Percentiles rank a stretch among this genome's conserved stretches.
phyloP scores from a whole-genome alignment of 768 basidiomycete species.

The Auriscalpium vulgare region DNA sequence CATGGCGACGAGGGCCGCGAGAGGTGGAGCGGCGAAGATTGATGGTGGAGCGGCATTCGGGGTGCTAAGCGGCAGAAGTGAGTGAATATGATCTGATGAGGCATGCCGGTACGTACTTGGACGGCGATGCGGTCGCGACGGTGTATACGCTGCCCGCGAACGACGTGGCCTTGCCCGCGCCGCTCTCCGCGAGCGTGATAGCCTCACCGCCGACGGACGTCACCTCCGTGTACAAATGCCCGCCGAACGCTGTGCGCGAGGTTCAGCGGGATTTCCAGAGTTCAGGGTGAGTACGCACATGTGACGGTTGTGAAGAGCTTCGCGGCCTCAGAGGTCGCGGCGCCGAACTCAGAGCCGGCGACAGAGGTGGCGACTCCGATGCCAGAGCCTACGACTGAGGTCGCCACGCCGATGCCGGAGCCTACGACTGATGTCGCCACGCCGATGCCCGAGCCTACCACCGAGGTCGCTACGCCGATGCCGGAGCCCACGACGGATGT shows the following conservation, averaged over 20 bases:
- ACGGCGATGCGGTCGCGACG: conserved; percentile 2
- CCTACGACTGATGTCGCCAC: too few species aligned
- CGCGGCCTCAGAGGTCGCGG: not conserved
- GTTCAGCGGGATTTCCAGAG: not conserved
- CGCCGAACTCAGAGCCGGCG: not conserved
- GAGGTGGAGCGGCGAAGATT: not conserved
- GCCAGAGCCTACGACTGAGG: too few species aligned
- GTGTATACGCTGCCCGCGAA: conserved; percentile 14
- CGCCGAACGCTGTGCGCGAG: conserved; percentile 5
- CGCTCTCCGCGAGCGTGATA: conserved; percentile 13
- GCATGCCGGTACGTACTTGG: too few species aligned
- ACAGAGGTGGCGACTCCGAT: too few species aligned
- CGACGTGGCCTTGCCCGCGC: conserved; percentile 8
- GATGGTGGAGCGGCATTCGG: conserved; percentile 1
- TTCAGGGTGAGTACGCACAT: not conserved
- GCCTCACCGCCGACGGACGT: conserved; percentile 9
- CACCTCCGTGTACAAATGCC: conserved; percentile 8
- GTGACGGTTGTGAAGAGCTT: conserved; percentile 5
- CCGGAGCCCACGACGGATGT: not conserved
- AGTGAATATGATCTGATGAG: too few species aligned
- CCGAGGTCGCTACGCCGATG: conserved; percentile 3
- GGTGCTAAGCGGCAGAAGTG: not conserved
- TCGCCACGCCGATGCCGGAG: too few species aligned
- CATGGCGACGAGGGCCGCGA: conserved; percentile 8
- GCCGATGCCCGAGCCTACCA: too few species aligned